Conservation (phyloP, 2,329 filamentous ascomycete species). For the Apiospora malaysiana region DNA sequence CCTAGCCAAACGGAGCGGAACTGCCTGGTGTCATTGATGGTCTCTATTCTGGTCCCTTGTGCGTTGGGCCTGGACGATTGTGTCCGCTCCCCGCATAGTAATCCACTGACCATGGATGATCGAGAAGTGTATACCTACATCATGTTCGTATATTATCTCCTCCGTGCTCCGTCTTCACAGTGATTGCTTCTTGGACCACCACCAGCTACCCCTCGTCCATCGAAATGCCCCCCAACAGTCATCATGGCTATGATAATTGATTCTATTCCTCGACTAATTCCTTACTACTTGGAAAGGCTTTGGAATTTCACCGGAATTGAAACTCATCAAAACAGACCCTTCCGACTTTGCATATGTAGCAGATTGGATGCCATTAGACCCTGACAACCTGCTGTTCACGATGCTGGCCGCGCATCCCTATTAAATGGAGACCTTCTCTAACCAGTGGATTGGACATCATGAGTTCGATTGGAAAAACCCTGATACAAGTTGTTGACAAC, state of each 20-base stretch:
- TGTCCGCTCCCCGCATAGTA: too few species aligned
- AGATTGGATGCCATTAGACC: background rate
- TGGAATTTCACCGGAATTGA: background rate
- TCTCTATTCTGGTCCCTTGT: background rate
- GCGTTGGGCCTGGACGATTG: too few species aligned
- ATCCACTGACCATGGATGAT: too few species aligned
- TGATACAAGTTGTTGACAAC: background rate
- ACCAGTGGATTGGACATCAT: background rate
- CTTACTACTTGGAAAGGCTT: background rate
- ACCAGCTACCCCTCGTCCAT: background rate
- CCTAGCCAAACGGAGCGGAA: background rate
- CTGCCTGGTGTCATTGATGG: conserved; percentile 11
- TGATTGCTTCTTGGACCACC: too few species aligned
- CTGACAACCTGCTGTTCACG: background rate
- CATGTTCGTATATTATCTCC: too few species aligned
- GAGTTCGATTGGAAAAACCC: background rate
- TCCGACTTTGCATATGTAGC: background rate
- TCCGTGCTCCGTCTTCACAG: too few species aligned
- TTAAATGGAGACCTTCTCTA: background rate
- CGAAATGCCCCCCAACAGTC: background rate
- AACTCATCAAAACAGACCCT: background rate
- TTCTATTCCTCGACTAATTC: background rate
- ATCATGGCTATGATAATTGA: background rate
- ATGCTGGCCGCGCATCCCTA: background rate
- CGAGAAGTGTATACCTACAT: too few species aligned